Evolutionary conservation across 2,329 filamentous ascomycete genomes (phyloP).

Genomic region (Exophiala oligosperma): DNA sequence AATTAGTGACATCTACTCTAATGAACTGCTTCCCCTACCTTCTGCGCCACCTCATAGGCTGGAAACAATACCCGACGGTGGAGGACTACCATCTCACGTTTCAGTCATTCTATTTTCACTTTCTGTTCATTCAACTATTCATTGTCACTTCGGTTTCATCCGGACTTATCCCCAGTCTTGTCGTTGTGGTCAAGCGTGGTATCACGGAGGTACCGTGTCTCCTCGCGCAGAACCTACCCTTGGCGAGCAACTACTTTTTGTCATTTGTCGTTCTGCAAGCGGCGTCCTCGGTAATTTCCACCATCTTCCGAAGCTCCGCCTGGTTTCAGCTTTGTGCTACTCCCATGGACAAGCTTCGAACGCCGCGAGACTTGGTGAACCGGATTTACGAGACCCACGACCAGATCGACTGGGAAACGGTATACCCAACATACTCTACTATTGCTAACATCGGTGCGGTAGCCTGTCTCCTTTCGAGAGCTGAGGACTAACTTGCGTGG

Average conservation of each 20-base stretch:
- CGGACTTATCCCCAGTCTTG: constrained; percentile 1
- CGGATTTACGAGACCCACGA: not conserved
- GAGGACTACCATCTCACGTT: not conserved
- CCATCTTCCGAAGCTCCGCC: too few species aligned
- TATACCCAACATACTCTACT: not conserved
- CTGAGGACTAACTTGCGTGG: not conserved
- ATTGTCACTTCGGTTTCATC: constrained; percentile 3
- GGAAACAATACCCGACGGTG: not conserved
- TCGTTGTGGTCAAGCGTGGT: constrained; percentile 1
- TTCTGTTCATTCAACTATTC: constrained; percentile 6
- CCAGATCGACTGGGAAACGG: not conserved
- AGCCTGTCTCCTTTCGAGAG: too few species aligned
- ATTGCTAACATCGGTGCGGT: constrained; percentile 1
- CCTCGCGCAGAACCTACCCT: constrained; percentile 5
- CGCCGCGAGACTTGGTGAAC: constrained; percentile 1
- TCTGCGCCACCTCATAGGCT: not conserved
- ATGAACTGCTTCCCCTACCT: constrained; percentile 1
- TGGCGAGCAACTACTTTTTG: constrained; percentile 8
- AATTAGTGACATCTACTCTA: constrained; percentile 3
- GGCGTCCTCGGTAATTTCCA: too few species aligned
- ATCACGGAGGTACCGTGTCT: constrained; percentile 5
- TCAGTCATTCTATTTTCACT: constrained; percentile 1
- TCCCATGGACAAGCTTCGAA: not conserved
- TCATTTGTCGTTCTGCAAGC: not conserved
- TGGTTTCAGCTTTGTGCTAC: too few species aligned